Evolutionary conservation across 1,284 basidiomycete species (phyloP).

Genomic region (Peniophora sp.): DNA sequence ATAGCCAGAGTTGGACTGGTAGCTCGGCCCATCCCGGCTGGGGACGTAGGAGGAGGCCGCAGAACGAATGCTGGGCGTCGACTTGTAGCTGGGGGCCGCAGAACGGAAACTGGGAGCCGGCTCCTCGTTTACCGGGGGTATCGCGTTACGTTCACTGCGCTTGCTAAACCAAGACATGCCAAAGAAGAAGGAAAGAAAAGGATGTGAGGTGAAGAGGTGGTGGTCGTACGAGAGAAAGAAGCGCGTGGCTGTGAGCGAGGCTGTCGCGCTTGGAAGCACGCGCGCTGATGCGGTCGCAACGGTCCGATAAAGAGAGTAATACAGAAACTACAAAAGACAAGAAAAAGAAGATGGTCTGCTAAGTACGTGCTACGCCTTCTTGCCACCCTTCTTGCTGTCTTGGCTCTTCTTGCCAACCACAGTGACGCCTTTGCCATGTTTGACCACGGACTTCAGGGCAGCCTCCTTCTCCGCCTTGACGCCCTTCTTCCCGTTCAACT

Average conservation of each 20-base stretch:
- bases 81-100: conserved; percentile 16
- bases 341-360: too few species aligned
- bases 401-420: conserved; percentile 71
- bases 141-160: conserved; percentile 59
- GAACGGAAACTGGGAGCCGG: conserved; percentile 7
- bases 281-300: background rate
- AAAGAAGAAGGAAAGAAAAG: conserved; percentile 4
- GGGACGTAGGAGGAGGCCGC: conserved; percentile 53
- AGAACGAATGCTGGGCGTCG: conserved; percentile 26
- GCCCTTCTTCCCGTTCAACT: conserved; percentile 30
- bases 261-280: background rate
- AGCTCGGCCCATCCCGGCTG: conserved; percentile 57
- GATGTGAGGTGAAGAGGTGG: background rate
- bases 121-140: conserved; percentile 55
- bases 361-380: conserved; percentile 13
- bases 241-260: background rate
- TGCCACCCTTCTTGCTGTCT: conserved; percentile 25
- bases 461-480: conserved; percentile 78
- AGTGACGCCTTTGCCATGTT: conserved; percentile 80
- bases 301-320: too few species aligned
- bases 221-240: background rate
- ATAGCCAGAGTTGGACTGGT: conserved; percentile 16
- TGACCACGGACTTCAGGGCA: conserved; percentile 73
- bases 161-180: conserved; percentile 68
- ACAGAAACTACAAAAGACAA: too few species aligned